Percentiles rank a stretch among this genome's conserved stretches.
Conservation (phyloP, 768 basidiomycete genomes). For the Leccinum arenicola region DNA sequence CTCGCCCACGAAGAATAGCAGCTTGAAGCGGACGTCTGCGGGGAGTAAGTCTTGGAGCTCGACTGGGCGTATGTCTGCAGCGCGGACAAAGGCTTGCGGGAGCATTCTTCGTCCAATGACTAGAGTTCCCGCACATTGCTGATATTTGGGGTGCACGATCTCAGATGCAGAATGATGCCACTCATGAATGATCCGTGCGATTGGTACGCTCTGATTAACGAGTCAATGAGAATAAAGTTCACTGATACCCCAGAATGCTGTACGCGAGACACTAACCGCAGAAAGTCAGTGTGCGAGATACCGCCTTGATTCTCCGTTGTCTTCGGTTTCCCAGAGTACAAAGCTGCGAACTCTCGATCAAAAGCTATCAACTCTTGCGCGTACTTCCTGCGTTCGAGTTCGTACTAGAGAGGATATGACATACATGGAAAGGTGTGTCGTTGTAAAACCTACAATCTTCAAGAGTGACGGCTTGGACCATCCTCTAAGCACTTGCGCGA, state of each 20-base stretch:
- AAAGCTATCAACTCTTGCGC: conserved; percentile 73
- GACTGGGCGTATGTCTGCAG: conserved; percentile 35
- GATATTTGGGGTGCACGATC: conserved; percentile 32
- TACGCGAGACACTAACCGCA: conserved; percentile 22
- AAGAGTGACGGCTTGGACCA: conserved; percentile 38
- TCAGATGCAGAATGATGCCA: conserved; percentile 34
- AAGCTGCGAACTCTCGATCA: conserved; percentile 58
- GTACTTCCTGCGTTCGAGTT: conserved; percentile 62
- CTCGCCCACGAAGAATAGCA: conserved; percentile 35
- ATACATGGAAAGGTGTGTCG: neutral
- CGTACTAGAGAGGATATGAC: conserved; percentile 47
- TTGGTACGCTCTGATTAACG: conserved; percentile 33
- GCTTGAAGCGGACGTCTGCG: conserved; percentile 37
- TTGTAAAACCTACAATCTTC: conserved; percentile 34
- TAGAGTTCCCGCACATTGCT: conserved; percentile 31
- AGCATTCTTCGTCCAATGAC: conserved; percentile 39
- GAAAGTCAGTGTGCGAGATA: conserved; percentile 34
- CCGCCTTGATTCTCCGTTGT: conserved; percentile 40
- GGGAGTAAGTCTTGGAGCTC: conserved; percentile 42
- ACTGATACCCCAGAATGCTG: neutral
- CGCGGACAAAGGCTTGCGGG: conserved; percentile 34
- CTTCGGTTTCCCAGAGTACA: conserved; percentile 69
- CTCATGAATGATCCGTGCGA: conserved; percentile 38
- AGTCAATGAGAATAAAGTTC: neutral
- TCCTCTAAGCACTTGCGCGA: conserved; percentile 44